These are phyloP conservation scores for Coix lacrymajobi DNA, from an alignment of 176 grass and related monocot genomes.

Conservation along the genomic window DNA sequence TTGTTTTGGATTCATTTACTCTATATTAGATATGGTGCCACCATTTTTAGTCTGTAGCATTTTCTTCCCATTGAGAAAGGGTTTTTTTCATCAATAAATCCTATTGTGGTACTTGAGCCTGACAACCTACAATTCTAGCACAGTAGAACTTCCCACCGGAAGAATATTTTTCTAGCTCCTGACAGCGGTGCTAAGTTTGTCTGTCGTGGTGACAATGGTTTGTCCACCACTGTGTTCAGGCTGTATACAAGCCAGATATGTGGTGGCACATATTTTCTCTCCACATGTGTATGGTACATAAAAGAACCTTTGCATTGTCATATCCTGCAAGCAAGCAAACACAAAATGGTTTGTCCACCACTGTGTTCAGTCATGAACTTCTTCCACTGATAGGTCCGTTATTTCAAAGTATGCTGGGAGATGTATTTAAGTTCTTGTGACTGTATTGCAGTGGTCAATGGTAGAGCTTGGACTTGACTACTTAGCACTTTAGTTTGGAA, in stretches of 20 bases:
- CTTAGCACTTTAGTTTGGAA: not conserved
- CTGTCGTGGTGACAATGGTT: not conserved
- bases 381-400: not conserved
- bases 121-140: not conserved
- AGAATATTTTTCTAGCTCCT: not conserved
- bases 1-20: not conserved
- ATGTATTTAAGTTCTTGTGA: not conserved
- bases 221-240: not conserved
- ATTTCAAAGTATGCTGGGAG: conserved; percentile 8
- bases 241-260: conserved; percentile 2
- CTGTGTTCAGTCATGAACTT: not conserved
- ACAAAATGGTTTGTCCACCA: too few species aligned
- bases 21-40: not conserved
- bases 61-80: not conserved
- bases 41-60: not conserved
- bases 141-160: not conserved
- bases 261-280: not conserved
- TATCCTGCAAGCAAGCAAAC: not conserved
- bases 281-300: not conserved
- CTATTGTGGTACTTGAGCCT: not conserved
- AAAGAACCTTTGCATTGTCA: not conserved
- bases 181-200: not conserved
- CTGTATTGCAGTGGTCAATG: not conserved
- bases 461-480: not conserved
- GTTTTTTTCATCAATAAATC: not conserved